A percentile compares a stretch with the other conserved stretches of the same genome.
phyloP scores from a whole-genome alignment of 345 rosid genomes.

The Brassica incana region DNA sequence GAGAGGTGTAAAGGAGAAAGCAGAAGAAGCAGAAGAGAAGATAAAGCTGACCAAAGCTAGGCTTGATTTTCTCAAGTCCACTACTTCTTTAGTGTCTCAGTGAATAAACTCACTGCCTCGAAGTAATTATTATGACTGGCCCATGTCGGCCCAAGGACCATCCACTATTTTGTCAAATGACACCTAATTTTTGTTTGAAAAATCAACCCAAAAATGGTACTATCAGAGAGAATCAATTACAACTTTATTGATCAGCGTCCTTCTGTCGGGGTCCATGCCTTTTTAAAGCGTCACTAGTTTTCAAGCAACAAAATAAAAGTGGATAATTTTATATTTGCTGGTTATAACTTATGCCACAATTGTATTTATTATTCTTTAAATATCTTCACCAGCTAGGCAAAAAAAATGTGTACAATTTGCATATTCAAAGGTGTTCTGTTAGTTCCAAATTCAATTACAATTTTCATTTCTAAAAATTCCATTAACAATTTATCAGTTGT shows the following conservation, averaged over 20 bases:
- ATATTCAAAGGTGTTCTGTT: neutral
- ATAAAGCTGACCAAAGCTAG: slow-evolving; percentile 75
- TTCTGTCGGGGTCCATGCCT: slow-evolving; percentile 24
- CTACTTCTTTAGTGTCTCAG: slow-evolving; percentile 57
- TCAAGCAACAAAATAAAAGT: slow-evolving; percentile 20
- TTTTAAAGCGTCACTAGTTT: neutral
- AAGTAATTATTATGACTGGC: neutral
- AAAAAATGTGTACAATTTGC: neutral
- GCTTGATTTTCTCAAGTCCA: slow-evolving; percentile 73
- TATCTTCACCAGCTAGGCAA: slow-evolving; percentile 21
- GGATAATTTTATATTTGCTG: slow-evolving; percentile 2
- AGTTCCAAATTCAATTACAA: neutral
- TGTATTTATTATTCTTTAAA: slow-evolving; percentile 3
- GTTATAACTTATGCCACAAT: neutral
- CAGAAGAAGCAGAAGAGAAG: slow-evolving; percentile 87
- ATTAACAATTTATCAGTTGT: neutral
- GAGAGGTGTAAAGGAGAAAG: slow-evolving; percentile 73
- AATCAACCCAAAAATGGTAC: slow-evolving; percentile 2
- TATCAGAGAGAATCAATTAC: slow-evolving; percentile 1
- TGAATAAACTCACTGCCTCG: slow-evolving; percentile 23
- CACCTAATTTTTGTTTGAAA: neutral
- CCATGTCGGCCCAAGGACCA: slow-evolving; percentile 24
- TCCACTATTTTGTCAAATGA: neutral
- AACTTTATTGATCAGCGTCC: slow-evolving; percentile 8
- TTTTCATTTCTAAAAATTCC: neutral